Base-by-base conservation (phyloP, 129 eudicot genomes). In the Flaveria sonorensis region DNA sequence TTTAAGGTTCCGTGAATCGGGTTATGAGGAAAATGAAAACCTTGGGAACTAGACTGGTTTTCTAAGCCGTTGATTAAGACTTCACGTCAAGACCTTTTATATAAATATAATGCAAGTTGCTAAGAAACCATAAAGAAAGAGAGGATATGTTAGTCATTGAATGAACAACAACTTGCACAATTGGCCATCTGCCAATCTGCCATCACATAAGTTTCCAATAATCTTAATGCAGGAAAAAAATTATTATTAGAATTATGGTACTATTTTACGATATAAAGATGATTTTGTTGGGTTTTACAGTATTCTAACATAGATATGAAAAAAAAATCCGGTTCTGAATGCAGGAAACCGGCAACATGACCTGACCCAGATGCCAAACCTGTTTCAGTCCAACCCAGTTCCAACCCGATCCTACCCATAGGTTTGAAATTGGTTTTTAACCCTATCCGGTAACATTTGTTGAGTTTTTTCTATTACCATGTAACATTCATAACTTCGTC, bases 51-150 rank as follows among this genome's bases (percentile, higher is more conserved):
- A 3, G 66, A 32, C 39, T 60, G 66, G 39, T 60, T 60, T 14
- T 61, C n/a, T 60, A 12, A 12, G 60, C 74, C 56, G 61, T 15
- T 47, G 60, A 30, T 70, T 64, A 32, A 14, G 70, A 64, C 70
- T 32, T 15, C 10, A 57, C 14, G 10, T 23, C 23, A 57, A 57
- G 2, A 7, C 9, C 3, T 48, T 51, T 55, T 1, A 55, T 55
- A 55, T 6, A n/a, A 52, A 56, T 55, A 24, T 59, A 21, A 39
- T 21, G 36, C 65, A 59, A 59, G 36, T 21, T 59, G 65, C 7
- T 24, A 59, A 0, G 9, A n/a, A 55, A 18, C 20, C 30, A 57
- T 23, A 10, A 2, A 60, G 67, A 60, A 16, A 60, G 39, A 60
- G 12, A 60, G 8, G 36, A 15, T 20, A 23, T 20, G 7, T 52